Base-by-base conservation (phyloP, 768 basidiomycete genomes). In the Serendipita sp. region DNA sequence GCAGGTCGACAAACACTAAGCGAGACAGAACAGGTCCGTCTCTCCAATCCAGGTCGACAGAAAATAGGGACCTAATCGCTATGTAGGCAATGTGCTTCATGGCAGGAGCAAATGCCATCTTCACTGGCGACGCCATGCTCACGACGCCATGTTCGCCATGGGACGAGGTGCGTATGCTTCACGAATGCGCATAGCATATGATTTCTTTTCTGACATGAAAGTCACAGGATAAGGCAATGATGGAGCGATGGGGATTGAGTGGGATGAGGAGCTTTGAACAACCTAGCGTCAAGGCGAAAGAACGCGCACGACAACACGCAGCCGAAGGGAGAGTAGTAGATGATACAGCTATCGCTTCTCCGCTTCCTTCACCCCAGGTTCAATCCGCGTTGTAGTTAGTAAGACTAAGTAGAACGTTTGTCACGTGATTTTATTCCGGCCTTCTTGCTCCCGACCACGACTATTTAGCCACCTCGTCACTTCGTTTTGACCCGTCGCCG, bases 111-210 rank as follows among this genome's bases (percentile, higher is more conserved):
- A 98, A 98, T 70, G 95, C 95, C 22, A 86, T 98, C 65, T 98
- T 98, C 72, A 98, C 95, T n/a, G 95, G 94, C 44, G 95, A 97
- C 71, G 80, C 85, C 68, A 98, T 98, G 95, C 73, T 98, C 67
- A 98, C 95, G 13, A 98, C 95, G 13, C 92, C 94, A 50, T 96
- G 93, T 71, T 87, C 89, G 9, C 89, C 91, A 44, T 97, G 94
- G 95, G 92, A 96, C 69, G 90, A 94, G 77, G 86, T 83, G 68
- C 68, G 74, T 63, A 17, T 68, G 14, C 38, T 14, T 38, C 5
- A 7, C 14, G 7, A 14, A 38, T 28, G 28, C 13, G 60, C n/a
- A 60, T n/a, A 9, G 9, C n/a, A 48, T 24, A 42, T 41, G 9
- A 16, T n/a, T 38, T 16, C 20, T n/a, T n/a, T n/a, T n/a, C n/a